Percentiles rank a stretch among this genome's conserved stretches.
Evolutionary conservation across 2,329 filamentous ascomycete genomes (phyloP).

Genomic region (Ophiostoma quercus): DNA sequence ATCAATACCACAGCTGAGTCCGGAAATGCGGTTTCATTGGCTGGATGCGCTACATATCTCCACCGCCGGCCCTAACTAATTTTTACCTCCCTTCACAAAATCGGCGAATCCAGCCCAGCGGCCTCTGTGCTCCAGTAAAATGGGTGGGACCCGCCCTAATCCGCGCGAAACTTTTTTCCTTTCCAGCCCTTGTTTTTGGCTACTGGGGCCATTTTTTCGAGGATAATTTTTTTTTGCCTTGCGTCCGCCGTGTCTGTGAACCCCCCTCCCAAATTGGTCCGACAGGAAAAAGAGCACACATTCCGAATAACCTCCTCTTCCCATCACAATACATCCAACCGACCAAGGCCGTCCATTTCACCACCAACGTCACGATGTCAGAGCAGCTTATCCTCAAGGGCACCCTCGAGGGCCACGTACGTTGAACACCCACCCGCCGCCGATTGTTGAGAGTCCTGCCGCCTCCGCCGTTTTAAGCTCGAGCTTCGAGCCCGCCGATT

Average conservation of each 20-base stretch:
- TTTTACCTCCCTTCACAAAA: constrained; percentile 27
- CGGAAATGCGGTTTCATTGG: neutral
- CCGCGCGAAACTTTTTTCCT: constrained; percentile 25
- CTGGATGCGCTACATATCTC: too few species aligned
- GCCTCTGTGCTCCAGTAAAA: constrained; percentile 7
- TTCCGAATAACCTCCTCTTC: constrained; percentile 16
- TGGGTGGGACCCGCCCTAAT: constrained; percentile 24
- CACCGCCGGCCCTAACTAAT: constrained; percentile 29
- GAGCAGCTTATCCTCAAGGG: constrained; percentile 94
- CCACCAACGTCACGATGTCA: constrained; percentile 56
- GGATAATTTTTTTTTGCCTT: constrained; percentile 23
- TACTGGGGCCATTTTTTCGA: constrained; percentile 17
- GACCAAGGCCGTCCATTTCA: constrained; percentile 28
- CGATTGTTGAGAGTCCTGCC: constrained; percentile 10
- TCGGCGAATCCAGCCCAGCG: constrained; percentile 3
- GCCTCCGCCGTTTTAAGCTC: neutral
- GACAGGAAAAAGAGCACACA: constrained; percentile 22
- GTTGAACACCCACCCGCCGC: constrained; percentile 34
- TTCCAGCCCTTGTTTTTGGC: constrained; percentile 20
- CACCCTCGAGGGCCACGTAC: constrained; percentile 93
- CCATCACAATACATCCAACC: constrained; percentile 16
- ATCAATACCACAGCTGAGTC: neutral
- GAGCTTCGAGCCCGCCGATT: constrained; percentile 8
- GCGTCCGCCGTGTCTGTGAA: constrained; percentile 19
- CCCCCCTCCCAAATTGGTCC: constrained; percentile 21